These are phyloP conservation scores for Effrenium voratum DNA, from an alignment of 73 alveolate species.

Conservation along the genomic window DNA sequence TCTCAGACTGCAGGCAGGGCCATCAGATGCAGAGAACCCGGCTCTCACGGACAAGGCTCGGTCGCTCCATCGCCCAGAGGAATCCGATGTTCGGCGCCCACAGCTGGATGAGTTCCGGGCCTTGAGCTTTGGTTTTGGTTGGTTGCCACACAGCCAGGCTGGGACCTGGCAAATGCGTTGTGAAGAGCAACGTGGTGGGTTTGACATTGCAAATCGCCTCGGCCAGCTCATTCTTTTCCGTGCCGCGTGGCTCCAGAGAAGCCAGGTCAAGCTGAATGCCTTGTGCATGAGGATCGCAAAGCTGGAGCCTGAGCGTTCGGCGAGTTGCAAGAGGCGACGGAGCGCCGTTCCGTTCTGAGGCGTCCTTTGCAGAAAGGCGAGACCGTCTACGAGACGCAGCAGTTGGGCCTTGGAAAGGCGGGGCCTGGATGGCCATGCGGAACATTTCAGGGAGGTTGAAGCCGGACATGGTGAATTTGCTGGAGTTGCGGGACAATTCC, in stretches of 20 bases:
- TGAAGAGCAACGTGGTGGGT: not conserved
- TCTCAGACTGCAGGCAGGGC: not conserved
- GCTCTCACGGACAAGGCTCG: constrained; percentile 53
- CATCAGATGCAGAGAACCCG: constrained; percentile 34
- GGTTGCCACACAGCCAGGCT: no score
- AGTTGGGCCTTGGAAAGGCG: constrained; percentile 52
- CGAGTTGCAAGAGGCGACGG: not conserved
- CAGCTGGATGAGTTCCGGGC: not conserved
- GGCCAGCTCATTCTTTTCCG: not conserved
- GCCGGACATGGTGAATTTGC: no score
- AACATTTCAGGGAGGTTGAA: no score
- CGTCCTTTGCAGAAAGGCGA: constrained; percentile 64
- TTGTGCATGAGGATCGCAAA: constrained; percentile 65
- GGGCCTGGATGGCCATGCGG: not conserved
- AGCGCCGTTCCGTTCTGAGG: not conserved
- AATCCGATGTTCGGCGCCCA: not conserved
- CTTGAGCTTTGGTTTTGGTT: no score
- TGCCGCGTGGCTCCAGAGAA: no score
- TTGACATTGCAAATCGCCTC: not conserved
- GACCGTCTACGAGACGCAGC: constrained; percentile 52
- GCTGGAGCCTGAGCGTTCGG: not conserved
- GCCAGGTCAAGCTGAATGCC: constrained; percentile 76
- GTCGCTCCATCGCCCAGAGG: not conserved
- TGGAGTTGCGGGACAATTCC: no score
- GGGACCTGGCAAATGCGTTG: not conserved